phyloP scores from a whole-genome alignment of 1,284 basidiomycete genomes.

The Sanghuangporus weigelae region DNA sequence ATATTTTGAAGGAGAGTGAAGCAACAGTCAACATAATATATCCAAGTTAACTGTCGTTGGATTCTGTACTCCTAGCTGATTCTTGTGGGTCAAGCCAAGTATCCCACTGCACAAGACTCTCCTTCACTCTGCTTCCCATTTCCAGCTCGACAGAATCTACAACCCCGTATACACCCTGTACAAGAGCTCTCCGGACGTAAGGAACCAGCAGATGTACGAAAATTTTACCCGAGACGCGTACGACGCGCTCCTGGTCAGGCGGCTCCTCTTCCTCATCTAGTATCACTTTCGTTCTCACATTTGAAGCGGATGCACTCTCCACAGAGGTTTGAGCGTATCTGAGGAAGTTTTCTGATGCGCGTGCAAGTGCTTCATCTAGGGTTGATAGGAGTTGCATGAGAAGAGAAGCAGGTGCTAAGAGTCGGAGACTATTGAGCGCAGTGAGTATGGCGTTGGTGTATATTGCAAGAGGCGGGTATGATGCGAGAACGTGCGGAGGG shows the following conservation, averaged over 20 bases:
- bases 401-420: conserved; percentile 68
- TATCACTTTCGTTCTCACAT: conserved; percentile 20
- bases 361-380: conserved; percentile 49
- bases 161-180: conserved; percentile 68
- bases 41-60: neutral
- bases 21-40: neutral
- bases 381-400: conserved; percentile 39
- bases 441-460: conserved; percentile 72
- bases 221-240: conserved; percentile 49
- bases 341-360: conserved; percentile 38
- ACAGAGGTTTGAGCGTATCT: conserved; percentile 34
- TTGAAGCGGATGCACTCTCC: conserved; percentile 21
- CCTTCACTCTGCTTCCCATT: conserved; percentile 22
- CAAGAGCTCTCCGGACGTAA: conserved; percentile 61
- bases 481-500: conserved; percentile 63
- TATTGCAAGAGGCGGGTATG: conserved; percentile 74
- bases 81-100: conserved; percentile 23
- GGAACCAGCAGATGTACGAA: conserved; percentile 61
- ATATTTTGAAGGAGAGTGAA: neutral
- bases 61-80: neutral
- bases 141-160: neutral
- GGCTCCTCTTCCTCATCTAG: conserved; percentile 27
- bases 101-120: conserved; percentile 26
- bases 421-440: conserved; percentile 75
- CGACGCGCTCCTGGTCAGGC: conserved; percentile 36